Percentiles rank a stretch among this genome's conserved stretches.
Conservation (phyloP, 2,329 filamentous ascomycete species). For the Aaosphaeria arxii region DNA sequence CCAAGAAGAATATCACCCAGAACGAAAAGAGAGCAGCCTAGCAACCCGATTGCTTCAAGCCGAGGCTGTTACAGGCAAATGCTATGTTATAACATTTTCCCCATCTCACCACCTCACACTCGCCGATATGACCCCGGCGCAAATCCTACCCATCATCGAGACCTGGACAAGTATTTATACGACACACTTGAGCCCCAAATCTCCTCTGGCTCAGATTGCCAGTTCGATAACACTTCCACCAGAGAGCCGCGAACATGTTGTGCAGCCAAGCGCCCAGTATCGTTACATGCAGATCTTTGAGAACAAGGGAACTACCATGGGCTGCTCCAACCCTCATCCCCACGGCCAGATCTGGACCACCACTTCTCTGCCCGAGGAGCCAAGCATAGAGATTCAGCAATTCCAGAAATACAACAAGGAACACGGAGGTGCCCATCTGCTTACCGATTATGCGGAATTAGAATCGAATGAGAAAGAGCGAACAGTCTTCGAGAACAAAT, state of each 20-base stretch:
- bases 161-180: slow-evolving; percentile 92
- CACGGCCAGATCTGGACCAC: slow-evolving; percentile 98
- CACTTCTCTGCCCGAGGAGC: slow-evolving; percentile 86
- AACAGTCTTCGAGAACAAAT: slow-evolving; percentile 81
- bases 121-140: slow-evolving; percentile 74
- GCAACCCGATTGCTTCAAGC: slow-evolving; percentile 76
- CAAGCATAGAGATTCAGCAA: slow-evolving; percentile 72
- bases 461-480: slow-evolving; percentile 81
- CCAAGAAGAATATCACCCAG: slow-evolving; percentile 71
- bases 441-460: slow-evolving; percentile 82
- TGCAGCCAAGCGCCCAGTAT: slow-evolving; percentile 69
- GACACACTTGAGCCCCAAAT: slow-evolving; percentile 71
- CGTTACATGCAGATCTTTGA: slow-evolving; percentile 99
- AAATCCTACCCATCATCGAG: slow-evolving; percentile 80
- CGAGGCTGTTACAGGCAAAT: slow-evolving; percentile 87
- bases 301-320: slow-evolving; percentile 97
- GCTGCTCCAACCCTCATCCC: slow-evolving; percentile 96
- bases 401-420: slow-evolving; percentile 74
- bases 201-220: slow-evolving; percentile 56
- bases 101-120: slow-evolving; percentile 87
- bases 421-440: slow-evolving; percentile 70
- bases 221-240: slow-evolving; percentile 47
- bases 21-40: slow-evolving; percentile 53
- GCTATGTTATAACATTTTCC: slow-evolving; percentile 95
- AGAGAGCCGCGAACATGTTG: slow-evolving; percentile 42